Percentiles rank a stretch among this genome's conserved stretches.
phyloP scores from a whole-genome alignment of 139 green algal species.

The Tetradesmus obliquus region DNA sequence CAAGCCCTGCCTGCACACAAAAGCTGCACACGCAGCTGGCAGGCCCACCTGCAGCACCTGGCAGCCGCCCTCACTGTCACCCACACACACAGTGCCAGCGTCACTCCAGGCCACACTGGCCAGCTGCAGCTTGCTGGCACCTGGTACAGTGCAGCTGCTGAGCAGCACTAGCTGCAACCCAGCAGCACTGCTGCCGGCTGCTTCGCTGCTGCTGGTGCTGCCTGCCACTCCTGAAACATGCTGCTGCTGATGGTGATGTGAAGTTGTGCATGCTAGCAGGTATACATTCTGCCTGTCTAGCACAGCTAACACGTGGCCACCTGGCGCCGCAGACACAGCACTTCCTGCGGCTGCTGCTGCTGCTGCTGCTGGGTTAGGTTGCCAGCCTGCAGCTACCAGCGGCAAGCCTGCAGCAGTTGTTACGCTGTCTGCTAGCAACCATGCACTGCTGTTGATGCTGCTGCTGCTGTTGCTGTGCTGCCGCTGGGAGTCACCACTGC shows the following conservation, averaged over 20 bases:
- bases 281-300: background rate
- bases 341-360: background rate
- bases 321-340: background rate
- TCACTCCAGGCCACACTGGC: background rate
- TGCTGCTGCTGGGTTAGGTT: background rate
- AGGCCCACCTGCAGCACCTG: constrained; percentile 20
- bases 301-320: constrained; percentile 12
- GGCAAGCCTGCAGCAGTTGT: background rate
- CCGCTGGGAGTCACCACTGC: background rate
- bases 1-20: background rate
- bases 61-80: constrained; percentile 8
- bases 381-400: background rate
- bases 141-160: background rate
- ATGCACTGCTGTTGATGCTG: background rate
- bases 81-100: background rate
- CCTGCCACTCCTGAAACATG: background rate
- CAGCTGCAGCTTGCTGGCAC: background rate
- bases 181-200: background rate
- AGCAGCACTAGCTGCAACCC: background rate
- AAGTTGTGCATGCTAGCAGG: background rate
- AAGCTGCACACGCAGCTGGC: background rate
- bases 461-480: background rate
- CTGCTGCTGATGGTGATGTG: constrained; percentile 32
- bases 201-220: background rate
- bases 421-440: background rate